These are phyloP conservation scores for Monosporascus sp. DNA, from an alignment of 2,329 filamentous ascomycete species.

Conservation along the genomic window DNA sequence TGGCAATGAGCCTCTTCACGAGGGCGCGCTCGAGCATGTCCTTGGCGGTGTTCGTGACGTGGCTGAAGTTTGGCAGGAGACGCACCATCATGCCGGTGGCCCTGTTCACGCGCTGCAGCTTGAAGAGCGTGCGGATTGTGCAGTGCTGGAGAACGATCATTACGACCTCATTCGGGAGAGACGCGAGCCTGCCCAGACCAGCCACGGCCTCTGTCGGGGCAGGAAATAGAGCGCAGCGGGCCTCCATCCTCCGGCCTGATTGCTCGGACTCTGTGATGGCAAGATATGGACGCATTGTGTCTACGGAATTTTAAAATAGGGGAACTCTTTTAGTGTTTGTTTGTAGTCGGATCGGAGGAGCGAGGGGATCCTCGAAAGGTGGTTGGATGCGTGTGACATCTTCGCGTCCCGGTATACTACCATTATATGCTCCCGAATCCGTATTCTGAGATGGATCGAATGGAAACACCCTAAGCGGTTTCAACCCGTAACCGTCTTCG, in stretches of 20 bases:
- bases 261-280: background rate
- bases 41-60: conserved; percentile 8
- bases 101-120: conserved; percentile 12
- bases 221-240: background rate
- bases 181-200: conserved; percentile 11
- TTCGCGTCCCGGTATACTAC: too few relatives aligned
- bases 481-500: too few relatives aligned
- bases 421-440: too few relatives aligned
- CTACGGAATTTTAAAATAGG: too few relatives aligned
- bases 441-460: too few relatives aligned
- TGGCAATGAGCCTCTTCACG: conserved; percentile 12
- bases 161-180: conserved; percentile 16
- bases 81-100: conserved; percentile 4
- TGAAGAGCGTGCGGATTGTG: conserved; percentile 11
- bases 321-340: too few relatives aligned
- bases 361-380: too few relatives aligned
- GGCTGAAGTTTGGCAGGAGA: conserved; percentile 6
- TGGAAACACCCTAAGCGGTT: too few relatives aligned
- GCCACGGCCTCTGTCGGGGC: conserved; percentile 3
- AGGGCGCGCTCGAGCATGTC: conserved; percentile 7
- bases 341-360: too few relatives aligned
- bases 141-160: conserved; percentile 12
- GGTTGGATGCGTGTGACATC: too few relatives aligned
- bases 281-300: too few relatives aligned
- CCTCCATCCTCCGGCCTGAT: background rate